Evolutionary conservation across 768 basidiomycete species (phyloP), one percentile per base, ranked within the genome.

Genomic region (Brasilioporus rufonigricans): DNA sequence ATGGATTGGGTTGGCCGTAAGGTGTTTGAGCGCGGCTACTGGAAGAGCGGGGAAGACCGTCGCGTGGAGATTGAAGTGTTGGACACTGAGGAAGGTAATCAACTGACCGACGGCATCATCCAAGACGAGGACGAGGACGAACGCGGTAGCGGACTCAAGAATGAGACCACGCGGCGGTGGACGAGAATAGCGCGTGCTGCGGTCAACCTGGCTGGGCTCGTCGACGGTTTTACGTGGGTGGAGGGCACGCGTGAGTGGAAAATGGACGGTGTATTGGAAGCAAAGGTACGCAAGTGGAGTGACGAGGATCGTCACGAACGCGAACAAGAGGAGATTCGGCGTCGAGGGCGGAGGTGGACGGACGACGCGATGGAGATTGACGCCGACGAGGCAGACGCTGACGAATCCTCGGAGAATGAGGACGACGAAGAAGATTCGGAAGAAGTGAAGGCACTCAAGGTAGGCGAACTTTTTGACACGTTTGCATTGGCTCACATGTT

Each of bases 1-100:
- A 92, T 95, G 86, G 94, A 94, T 62, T 99, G 97, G 97, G 87
- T 92, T 4, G 89, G 91, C 7, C 79, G 92, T 55, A 83, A 84
- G 57, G 86, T 98, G 16, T 98, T 89, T 67, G 93, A 96, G 69
- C 84, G 91, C 38, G 96, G 95, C 0, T 98, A 87, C 69, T 99
- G 97, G 97, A 91, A 88, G 66, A 76, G 77, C n/a, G 81, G 80
- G 31, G 87, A 86, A 48, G 85, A 86, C 53, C 77, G 80, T 44
- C 73, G 75, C 38, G 64, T 73, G 57, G 96, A 98, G 76, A 77
- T 91, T 51, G 93, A 94, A 63, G 86, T 94, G 1, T 76, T 96
- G 45, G 80, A 88, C 49, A 72, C 78, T 50, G 75, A 77, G 11
- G 85, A 90, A 63, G 73, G 67, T 1, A 74, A 73, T 12, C 82